Base-by-base conservation (phyloP, 106 monocot genomes). In the Acorus gramineus region DNA sequence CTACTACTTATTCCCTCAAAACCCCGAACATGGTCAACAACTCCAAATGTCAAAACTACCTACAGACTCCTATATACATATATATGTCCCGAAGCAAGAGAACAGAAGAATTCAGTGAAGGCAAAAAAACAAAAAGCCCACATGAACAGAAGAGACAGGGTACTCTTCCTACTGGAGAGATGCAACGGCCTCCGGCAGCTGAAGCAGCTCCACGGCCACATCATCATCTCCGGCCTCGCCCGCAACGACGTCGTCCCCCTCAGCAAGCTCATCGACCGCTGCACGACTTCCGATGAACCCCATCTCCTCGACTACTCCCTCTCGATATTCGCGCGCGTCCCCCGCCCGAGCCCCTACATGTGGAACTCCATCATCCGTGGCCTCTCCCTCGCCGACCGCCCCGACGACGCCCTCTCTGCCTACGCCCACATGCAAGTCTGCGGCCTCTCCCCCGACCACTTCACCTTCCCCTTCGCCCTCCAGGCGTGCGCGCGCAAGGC, bases 391-490 rank as follows among this genome's bases (percentile, higher is more conserved):
- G 43, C 47, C 56, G 28, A 42, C 11, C 46, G 70, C 2, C 80
- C 70, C 0, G 8, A 2, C 4, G 5, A 42, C 5, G 53, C 71
- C 8, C 74, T 80, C 60, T 7, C 8, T 45, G 2, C 53, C 8
- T 70, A 66, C 71, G 7, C 49, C 47, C 60, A 57, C 50, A 62
- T 83, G 72, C 78, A 43, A 8, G 52, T 65, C 45, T 47, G 3
- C 11, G 61, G 69, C 49, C 45, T 65, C 53, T 10, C 61, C 2
- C 79, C 79, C 4, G 79, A 83, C 60, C 13, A 83, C 66, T 76
- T 83, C 75, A 83, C 83, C 13, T 79, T 69, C 69, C 83, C 83
- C 47, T 79, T 76, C 55, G 69, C 65, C 14, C 71, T 83, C 79
- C 67, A 68, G 55, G 64, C 72, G 9, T 61, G 65, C 45, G 65